A percentile compares a stretch with the other conserved stretches of the same genome.
Conservation (phyloP, 768 basidiomycete species). For the Termitomyces sp. region DNA sequence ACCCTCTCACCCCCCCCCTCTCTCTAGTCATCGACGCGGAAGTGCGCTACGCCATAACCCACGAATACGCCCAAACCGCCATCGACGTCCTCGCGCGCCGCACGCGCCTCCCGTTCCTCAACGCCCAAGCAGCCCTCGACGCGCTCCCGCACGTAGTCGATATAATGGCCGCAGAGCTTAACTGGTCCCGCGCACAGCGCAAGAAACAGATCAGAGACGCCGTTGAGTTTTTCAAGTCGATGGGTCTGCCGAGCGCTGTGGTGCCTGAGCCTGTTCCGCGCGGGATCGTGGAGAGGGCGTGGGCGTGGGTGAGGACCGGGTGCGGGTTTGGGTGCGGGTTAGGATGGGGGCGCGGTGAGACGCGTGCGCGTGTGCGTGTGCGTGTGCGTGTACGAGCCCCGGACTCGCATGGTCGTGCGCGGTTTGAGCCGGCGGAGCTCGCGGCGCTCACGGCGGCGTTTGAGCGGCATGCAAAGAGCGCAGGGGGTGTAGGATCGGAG, state of each 20-base stretch:
- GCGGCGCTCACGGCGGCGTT: conserved; percentile 36
- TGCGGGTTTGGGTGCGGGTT: conserved; percentile 31
- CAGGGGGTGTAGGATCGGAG: conserved; percentile 21
- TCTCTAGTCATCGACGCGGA: conserved; percentile 86
- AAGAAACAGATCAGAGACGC: conserved; percentile 54
- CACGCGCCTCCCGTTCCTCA: conserved; percentile 89
- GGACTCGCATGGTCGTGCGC: conserved; percentile 30
- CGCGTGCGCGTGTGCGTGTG: too few relatives aligned
- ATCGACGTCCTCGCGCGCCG: conserved; percentile 91
- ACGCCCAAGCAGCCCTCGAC: conserved; percentile 79
- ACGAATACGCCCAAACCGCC: conserved; percentile 93
- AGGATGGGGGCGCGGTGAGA: too few relatives aligned
- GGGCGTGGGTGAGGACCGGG: conserved; percentile 26
- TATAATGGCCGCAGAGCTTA: conserved; percentile 84
- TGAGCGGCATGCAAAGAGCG: conserved; percentile 23
- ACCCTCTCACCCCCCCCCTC: neutral
- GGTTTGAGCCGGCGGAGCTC: conserved; percentile 44
- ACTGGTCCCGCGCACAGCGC: conserved; percentile 65
- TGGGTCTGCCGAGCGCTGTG: conserved; percentile 73
- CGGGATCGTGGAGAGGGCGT: conserved; percentile 23
- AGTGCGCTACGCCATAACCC: conserved; percentile 79
- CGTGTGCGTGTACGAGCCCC: too few relatives aligned
- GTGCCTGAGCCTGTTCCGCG: conserved; percentile 21
- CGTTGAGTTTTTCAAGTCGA: conserved; percentile 69
- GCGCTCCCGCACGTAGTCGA: conserved; percentile 86